phyloP scores from a whole-genome alignment of 2,329 filamentous ascomycete species.

The Salinomyces thailandicus region DNA sequence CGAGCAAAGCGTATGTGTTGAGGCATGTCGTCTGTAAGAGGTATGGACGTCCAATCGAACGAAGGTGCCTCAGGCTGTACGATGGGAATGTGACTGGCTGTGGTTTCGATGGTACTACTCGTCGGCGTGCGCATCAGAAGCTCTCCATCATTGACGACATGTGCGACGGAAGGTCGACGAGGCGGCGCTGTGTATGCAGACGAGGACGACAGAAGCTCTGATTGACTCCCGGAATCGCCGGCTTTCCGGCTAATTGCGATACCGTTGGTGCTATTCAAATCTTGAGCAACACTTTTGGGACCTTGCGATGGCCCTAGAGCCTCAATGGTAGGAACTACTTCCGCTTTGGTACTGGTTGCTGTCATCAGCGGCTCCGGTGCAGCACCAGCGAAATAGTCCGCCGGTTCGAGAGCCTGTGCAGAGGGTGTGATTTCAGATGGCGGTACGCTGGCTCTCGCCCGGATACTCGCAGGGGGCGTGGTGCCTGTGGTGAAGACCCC shows the following conservation, averaged over 20 bases:
- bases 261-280: background rate
- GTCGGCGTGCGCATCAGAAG: slow-evolving; percentile 1
- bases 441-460: slow-evolving; percentile 14
- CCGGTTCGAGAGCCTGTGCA: slow-evolving; percentile 10
- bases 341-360: slow-evolving; percentile 5
- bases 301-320: background rate
- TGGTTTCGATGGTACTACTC: slow-evolving; percentile 6
- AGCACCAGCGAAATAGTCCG: slow-evolving; percentile 19
- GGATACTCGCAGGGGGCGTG: slow-evolving; percentile 8
- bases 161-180: slow-evolving; percentile 3
- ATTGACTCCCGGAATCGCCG: slow-evolving; percentile 13
- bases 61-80: slow-evolving; percentile 34
- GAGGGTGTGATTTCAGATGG: slow-evolving; percentile 6
- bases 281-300: background rate
- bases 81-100: slow-evolving; percentile 17
- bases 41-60: slow-evolving; percentile 74
- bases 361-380: background rate
- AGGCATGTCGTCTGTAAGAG: slow-evolving; percentile 52
- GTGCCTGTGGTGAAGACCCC: slow-evolving; percentile 31
- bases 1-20: slow-evolving; percentile 64
- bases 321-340: slow-evolving; percentile 19
- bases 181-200: slow-evolving; percentile 18
- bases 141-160: background rate
- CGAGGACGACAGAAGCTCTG: slow-evolving; percentile 15
- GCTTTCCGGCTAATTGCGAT: background rate